Evolutionary conservation across 495 filamentous ascomycete species (phyloP), one percentile per base, ranked within the genome.

Genomic region (Penicilliopsis zonata): DNA sequence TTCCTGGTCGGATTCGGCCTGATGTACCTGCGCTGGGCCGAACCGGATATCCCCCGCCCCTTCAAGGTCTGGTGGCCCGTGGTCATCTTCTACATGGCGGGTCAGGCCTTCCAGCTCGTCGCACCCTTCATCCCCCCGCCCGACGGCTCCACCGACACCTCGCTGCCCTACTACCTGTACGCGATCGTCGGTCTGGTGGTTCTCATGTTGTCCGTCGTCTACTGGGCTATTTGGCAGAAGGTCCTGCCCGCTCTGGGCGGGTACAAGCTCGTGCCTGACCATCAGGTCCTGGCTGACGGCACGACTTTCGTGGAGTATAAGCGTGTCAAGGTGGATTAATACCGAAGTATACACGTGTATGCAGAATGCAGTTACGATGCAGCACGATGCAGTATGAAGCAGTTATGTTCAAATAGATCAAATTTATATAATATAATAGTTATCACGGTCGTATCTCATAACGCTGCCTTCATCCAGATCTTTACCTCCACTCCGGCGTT

Each of bases 31-130:
- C 65, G 78, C 5, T 66, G 57, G 45, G 65, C 59, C 18, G 46
- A 67, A 16, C 67, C 68, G 9, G 58, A 78, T 27, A 39, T 76
- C 7, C 66, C 67, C 19, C 53, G 74, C 10, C 71, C 78, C 0
- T 85, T 76, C 51, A 69, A 66, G 33, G 75, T 74, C 1, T 82
- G 74, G 69, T 50, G 46, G 30, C 42, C 49, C 9, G 44, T 59
- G 1, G 48, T 52, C 0, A 33, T 44, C 14, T 46, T 67, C 26
- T 61, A 61, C 42, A 44, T 61, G 28, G 44, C 36, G 1, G 48
- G 43, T 2, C 59, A 61, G 21, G 21, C 41, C 1, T 60, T 59
- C 28, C 51, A 63, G 21, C 35, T 62, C 9, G 46, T 58, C 1
- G 50, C 55, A 2, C 60, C 62, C 0, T 66, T 66, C 36, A 37